A percentile compares a stretch with the other conserved stretches of the same genome.
phyloP scores from a whole-genome alignment of 2,329 filamentous ascomycete genomes.

The Sodiomyces alkalinus region DNA sequence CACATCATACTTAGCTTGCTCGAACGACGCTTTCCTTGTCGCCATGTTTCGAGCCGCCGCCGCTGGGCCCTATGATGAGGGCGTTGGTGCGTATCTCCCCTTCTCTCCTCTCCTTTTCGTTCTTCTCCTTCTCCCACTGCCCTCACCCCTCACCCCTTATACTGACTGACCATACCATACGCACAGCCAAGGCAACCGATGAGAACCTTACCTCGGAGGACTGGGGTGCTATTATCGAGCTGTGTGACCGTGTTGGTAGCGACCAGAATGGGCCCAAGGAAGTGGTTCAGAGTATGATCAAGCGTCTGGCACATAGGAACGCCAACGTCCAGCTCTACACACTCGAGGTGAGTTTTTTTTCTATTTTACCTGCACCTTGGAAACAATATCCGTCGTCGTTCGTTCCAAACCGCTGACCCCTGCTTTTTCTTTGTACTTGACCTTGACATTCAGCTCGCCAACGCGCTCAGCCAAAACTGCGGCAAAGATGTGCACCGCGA shows the following conservation, averaged over 20 bases:
- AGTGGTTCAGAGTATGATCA: constrained; percentile 80
- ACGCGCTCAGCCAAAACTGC: constrained; percentile 85
- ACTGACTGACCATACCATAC: no score
- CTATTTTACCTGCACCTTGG: not conserved
- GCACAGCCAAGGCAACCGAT: constrained; percentile 65
- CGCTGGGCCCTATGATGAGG: constrained; percentile 42
- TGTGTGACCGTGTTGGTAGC: constrained; percentile 42
- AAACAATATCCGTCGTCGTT: not conserved
- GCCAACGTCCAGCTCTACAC: constrained; percentile 95
- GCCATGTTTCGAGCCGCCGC: constrained; percentile 45
- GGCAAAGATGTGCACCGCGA: constrained; percentile 77
- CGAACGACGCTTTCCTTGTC: no score
- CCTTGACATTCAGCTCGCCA: constrained; percentile 48
- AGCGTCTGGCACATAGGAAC: constrained; percentile 80
- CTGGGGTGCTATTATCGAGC: constrained; percentile 49
- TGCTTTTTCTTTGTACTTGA: no score
- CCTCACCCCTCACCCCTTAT: no score
- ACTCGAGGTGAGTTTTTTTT: constrained; percentile 46
- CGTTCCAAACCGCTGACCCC: not conserved
- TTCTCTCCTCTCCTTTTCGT: no score
- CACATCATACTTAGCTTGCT: no score
- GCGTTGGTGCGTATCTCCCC: constrained; percentile 32
- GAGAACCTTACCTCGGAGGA: constrained; percentile 87
- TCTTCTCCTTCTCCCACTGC: not conserved
- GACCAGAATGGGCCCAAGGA: constrained; percentile 56